A percentile compares a stretch with the other conserved stretches of the same genome.
phyloP scores from a whole-genome alignment of 2,329 filamentous ascomycete species.

The Pseudovirgaria hyperparasitica region DNA sequence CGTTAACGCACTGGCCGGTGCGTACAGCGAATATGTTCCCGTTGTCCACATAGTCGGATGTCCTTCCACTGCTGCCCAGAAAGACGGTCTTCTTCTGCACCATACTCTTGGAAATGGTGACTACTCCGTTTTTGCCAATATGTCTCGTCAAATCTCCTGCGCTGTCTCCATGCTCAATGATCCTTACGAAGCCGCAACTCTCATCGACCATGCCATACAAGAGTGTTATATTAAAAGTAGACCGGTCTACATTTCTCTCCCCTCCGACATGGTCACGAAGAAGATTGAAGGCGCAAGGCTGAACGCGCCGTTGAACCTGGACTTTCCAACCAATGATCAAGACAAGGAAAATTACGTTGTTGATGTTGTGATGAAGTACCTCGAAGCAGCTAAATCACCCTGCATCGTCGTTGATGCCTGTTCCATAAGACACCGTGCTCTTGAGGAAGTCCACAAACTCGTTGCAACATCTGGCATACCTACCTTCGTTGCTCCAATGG shows the following conservation, averaged over 20 bases:
- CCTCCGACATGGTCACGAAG: constrained; percentile 65
- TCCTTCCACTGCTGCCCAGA: constrained; percentile 28
- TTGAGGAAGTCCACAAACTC: constrained; percentile 60
- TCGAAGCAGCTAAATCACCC: constrained; percentile 60
- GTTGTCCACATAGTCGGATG: constrained; percentile 36
- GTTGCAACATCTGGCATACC: constrained; percentile 63
- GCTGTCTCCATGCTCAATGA: constrained; percentile 59
- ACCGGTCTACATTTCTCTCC: constrained; percentile 74
- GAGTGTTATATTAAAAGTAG: constrained; percentile 62
- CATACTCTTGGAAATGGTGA: constrained; percentile 46
- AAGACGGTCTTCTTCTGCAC: constrained; percentile 30
- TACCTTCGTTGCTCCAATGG: constrained; percentile 82
- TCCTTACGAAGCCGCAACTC: constrained; percentile 53
- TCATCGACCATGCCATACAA: constrained; percentile 66
- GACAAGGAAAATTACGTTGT: constrained; percentile 75
- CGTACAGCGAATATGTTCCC: constrained; percentile 34
- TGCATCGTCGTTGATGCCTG: constrained; percentile 75
- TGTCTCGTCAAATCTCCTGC: constrained; percentile 61
- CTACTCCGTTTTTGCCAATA: constrained; percentile 71
- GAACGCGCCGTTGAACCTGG: constrained; percentile 56
- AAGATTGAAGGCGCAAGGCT: constrained; percentile 65
- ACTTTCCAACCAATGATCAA: constrained; percentile 49
- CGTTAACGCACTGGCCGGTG: constrained; percentile 34
- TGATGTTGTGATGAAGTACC: constrained; percentile 59
- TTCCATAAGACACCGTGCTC: constrained; percentile 61